phyloP scores from a whole-genome alignment of 2,329 filamentous ascomycete genomes.

The Claviceps fusiformis region DNA sequence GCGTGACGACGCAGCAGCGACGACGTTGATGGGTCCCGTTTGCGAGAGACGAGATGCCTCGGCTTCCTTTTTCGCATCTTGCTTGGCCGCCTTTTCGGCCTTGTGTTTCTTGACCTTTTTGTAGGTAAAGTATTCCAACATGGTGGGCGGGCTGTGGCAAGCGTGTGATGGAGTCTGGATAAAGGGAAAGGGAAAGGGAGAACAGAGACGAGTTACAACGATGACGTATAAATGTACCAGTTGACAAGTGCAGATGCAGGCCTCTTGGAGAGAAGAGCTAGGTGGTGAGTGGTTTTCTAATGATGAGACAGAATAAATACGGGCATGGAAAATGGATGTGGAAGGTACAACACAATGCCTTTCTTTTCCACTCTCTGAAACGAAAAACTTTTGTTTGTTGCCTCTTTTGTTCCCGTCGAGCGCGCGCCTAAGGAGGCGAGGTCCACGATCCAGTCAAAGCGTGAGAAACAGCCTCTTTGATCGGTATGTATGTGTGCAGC shows the following conservation, averaged over 20 bases:
- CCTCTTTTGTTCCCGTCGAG: background rate
- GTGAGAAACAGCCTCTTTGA: too few species aligned
- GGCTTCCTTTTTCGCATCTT: conserved; percentile 10
- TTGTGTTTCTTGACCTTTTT: conserved; percentile 50
- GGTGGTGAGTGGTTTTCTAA: too few species aligned
- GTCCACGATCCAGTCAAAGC: too few species aligned
- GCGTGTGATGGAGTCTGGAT: background rate
- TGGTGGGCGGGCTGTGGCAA: conserved; percentile 17
- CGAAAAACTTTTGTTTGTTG: background rate
- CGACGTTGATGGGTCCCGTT: conserved; percentile 1
- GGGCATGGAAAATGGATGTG: background rate
- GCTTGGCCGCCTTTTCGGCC: conserved; percentile 30
- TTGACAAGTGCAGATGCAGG: background rate
- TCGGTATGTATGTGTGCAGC: too few species aligned
- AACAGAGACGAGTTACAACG: background rate
- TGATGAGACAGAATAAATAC: background rate
- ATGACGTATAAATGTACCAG: background rate
- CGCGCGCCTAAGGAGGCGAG: background rate
- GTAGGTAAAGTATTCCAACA: conserved; percentile 51
- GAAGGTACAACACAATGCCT: background rate
- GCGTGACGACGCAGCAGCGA: background rate
- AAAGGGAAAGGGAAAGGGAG: background rate
- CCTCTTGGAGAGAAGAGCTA: background rate
- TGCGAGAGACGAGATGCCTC: conserved; percentile 9
- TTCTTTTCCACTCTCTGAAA: too few species aligned